phyloP scores from a whole-genome alignment of 352 stramenopile species.

The Blastocystis sp. region DNA sequence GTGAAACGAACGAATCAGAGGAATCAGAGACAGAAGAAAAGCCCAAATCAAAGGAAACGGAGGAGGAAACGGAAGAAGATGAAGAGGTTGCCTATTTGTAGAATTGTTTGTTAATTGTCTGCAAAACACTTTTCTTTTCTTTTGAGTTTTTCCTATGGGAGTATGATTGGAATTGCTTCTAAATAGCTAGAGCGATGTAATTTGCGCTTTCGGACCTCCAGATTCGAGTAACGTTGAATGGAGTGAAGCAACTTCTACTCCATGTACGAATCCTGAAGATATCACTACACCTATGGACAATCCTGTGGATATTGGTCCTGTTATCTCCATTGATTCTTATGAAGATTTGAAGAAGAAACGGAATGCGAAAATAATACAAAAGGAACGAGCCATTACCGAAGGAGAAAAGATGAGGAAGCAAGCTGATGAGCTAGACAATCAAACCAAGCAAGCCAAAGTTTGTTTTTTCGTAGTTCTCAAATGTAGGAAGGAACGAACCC shows the following conservation, averaged over 20 bases:
- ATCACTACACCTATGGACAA: neutral
- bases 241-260: neutral
- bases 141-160: neutral
- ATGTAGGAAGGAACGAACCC: neutral
- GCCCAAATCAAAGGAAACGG: neutral
- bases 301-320: neutral
- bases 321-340: neutral
- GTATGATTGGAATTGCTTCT: neutral
- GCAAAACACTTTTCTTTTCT: neutral
- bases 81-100: constrained; percentile 50
- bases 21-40: neutral
- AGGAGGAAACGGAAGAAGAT: neutral
- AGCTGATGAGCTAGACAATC: neutral
- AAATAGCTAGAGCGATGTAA: neutral
- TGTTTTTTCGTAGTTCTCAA: neutral
- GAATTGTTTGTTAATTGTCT: neutral
- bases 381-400: neutral
- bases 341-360: neutral
- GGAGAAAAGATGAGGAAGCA: neutral
- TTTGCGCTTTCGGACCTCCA: neutral
- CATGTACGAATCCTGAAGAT: neutral
- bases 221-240: neutral
- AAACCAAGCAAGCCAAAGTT: neutral
- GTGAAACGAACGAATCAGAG: neutral
- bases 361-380: neutral